Evolutionary conservation across 768 basidiomycete genomes (phyloP), one percentile per base, ranked within the genome.

Genomic region (Tylopilus sp.): DNA sequence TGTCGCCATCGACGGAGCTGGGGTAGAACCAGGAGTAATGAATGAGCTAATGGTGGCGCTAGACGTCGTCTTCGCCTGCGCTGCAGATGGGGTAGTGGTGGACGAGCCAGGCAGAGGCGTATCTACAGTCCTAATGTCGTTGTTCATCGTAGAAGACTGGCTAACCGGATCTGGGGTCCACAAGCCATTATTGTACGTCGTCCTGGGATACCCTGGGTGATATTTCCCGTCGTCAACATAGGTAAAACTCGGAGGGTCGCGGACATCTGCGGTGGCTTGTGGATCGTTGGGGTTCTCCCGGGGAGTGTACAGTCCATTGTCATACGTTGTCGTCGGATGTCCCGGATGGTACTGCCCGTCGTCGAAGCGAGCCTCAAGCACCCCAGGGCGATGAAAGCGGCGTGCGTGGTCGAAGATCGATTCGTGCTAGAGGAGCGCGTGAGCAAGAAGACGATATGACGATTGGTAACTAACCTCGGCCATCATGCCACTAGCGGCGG

Each of bases 291-390:
- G 21, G 16, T 3, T 16, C 19, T 17, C 19, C 44, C 22, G 30
- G 30, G 29, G 44, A 46, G 40, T 43, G 26, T 59, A 52, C 24
- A 30, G 21, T 6, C 50, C 56, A 10, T 53, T 6, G 36, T 48
- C 24, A 9, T 50, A 44, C 43, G 45, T 51, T 26, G 52, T 48
- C 25, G 54, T 58, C 5, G 64, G 64, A 31, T 37, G 53, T 19
- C 59, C 64, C 2, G 67, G 64, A 28, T 62, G 59, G 33, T 61
- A 57, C 22, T 59, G 53, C 16, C 63, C 58, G 8, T 70, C 46
- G 21, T 65, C 68, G 14, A 19, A 42, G 28, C 57, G 63, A 4
- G 54, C 41, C 34, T 53, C 45, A 47, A 54, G 53, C 19, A 30
- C 34, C 36, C 43, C 45, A 11, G 44, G 45, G 34, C 50, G 62